These are phyloP conservation scores for Fraxinus baroniana DNA, from an alignment of 305 asterid species.

Conservation along the genomic window DNA sequence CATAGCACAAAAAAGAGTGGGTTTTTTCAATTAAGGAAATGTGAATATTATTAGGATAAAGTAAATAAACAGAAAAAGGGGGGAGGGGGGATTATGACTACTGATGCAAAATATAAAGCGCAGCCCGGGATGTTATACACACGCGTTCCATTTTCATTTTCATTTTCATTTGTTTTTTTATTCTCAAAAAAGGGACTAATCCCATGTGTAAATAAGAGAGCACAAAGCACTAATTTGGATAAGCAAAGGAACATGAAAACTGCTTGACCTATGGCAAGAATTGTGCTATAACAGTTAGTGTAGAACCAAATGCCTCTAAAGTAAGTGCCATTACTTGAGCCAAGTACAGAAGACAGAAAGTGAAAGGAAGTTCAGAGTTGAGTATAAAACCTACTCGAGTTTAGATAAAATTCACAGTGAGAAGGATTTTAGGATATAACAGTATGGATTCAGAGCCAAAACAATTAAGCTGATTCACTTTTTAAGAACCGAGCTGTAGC, in stretches of 20 bases:
- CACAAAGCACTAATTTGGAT: not conserved
- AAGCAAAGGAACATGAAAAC: not conserved
- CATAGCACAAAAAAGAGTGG: not conserved
- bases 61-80: not conserved
- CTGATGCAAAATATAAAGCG: not conserved
- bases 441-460: not conserved
- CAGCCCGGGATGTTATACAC: no score
- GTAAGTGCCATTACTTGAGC: constrained; percentile 1
- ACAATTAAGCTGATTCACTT: not conserved
- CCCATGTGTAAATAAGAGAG: not conserved
- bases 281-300: not conserved
- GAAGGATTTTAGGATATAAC: constrained; percentile 1
- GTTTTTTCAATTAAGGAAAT: not conserved
- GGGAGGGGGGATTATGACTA: not conserved
- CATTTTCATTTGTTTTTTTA: not conserved
- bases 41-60: not conserved
- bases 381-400: not conserved
- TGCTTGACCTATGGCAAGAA: not conserved
- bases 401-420: not conserved
- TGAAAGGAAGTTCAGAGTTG: constrained; percentile 3
- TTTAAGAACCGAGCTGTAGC: not conserved
- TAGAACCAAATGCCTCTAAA: not conserved
- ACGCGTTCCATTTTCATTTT: not conserved
- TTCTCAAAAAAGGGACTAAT: not conserved
- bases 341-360: not conserved